Evolutionary conservation across 495 filamentous ascomycete genomes (phyloP).

Genomic region (Umbilicaria muhlenbergii): DNA sequence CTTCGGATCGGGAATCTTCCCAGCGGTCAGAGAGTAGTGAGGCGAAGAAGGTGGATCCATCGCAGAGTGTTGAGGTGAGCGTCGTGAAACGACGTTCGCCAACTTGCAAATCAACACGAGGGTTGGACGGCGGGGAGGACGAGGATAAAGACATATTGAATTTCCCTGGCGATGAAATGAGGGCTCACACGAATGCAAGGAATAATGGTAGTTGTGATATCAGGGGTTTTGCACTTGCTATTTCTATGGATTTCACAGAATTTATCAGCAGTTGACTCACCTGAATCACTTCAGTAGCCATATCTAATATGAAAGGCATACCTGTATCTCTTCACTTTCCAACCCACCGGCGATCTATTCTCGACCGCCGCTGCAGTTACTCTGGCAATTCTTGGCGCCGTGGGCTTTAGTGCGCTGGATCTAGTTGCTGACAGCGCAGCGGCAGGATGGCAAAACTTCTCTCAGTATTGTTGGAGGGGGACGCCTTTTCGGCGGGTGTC

Average conservation of each 20-base stretch:
- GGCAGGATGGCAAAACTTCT: conserved; percentile 5
- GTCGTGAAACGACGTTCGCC: conserved; percentile 7
- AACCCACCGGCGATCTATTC: background rate
- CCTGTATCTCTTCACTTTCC: background rate
- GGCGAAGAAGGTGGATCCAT: conserved; percentile 7
- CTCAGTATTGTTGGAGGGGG: conserved; percentile 4
- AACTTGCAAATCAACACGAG: background rate
- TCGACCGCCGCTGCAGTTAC: background rate
- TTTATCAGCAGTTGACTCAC: too few species aligned
- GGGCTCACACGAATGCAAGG: too few species aligned
- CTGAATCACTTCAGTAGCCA: background rate
- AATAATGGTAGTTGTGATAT: too few species aligned
- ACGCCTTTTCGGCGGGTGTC: conserved; percentile 2
- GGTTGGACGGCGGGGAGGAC: too few species aligned
- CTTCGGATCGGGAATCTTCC: conserved; percentile 6
- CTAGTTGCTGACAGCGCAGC: conserved; percentile 1
- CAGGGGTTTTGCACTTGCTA: too few species aligned
- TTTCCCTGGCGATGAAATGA: too few species aligned
- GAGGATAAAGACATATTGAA: too few species aligned
- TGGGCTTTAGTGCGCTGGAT: conserved; percentile 2
- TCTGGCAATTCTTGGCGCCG: background rate
- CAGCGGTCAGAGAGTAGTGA: conserved; percentile 8
- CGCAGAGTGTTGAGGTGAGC: conserved; percentile 2
- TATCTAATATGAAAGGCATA: background rate
- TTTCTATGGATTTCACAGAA: too few species aligned